Percentiles rank a stretch among this genome's conserved stretches.
Conservation (phyloP, 2,329 filamentous ascomycete species). For the Talaromyces sp. region DNA sequence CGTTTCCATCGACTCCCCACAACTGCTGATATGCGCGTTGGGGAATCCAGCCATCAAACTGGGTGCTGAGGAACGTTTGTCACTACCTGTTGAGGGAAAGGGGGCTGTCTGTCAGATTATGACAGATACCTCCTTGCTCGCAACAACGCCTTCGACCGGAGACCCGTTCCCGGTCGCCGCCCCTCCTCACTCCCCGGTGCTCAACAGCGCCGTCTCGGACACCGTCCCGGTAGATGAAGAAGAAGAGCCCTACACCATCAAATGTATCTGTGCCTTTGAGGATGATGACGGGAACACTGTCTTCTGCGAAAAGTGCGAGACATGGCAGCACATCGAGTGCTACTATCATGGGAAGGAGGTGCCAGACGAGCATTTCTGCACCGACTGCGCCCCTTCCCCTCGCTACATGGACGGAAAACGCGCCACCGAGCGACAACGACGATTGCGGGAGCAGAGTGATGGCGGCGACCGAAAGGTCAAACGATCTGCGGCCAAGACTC, state of each 20-base stretch:
- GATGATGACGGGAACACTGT: constrained; percentile 98
- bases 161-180: constrained; percentile 42
- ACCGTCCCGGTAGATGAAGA: constrained; percentile 34
- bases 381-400: constrained; percentile 82
- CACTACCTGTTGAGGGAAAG: constrained; percentile 22
- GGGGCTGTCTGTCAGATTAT: constrained; percentile 48
- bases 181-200: constrained; percentile 35
- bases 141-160: constrained; percentile 44
- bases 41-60: constrained; percentile 6
- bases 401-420: constrained; percentile 65
- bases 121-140: constrained; percentile 48
- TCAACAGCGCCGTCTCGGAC: constrained; percentile 38
- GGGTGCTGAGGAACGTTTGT: constrained; percentile 14
- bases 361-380: constrained; percentile 77
- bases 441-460: constrained; percentile 54
- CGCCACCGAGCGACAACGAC: constrained; percentile 66
- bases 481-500: constrained; percentile 69
- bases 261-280: constrained; percentile 89
- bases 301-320: constrained; percentile 90
- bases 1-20: constrained; percentile 9
- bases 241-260: constrained; percentile 71
- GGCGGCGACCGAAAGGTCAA: constrained; percentile 66
- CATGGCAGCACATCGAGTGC: constrained; percentile 97
- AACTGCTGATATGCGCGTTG: constrained; percentile 13
- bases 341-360: constrained; percentile 78